Evolutionary conservation across 73 alveolate species (phyloP), one percentile per base, ranked within the genome.

Genomic region (Paramecium octaurelia): DNA sequence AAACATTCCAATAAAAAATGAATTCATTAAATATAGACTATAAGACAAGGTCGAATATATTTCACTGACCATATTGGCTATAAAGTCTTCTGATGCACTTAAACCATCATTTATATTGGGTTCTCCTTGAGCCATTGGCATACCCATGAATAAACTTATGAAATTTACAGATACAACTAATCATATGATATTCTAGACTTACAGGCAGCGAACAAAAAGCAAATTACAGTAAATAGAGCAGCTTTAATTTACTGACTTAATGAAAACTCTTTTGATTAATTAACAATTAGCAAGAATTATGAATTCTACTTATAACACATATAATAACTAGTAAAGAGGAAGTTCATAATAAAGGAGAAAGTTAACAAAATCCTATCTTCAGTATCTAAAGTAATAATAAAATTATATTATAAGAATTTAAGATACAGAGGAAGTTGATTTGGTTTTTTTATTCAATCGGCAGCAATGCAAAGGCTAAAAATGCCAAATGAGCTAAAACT

Each of bases 321-420:
- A 40, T 75, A 75, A 42, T 75, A 75, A 42, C 58, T 42, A 16
- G 88, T 75, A 40, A 35, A 75, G 7, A 75, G 24, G 40, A 75
- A 75, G n/a, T 75, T 75, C 88, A 75, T 75, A 20, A 75, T 18
- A 75, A 75, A 75, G 24, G 88, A 75, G 40, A 75, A 75, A 2
- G 88, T 75, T 29, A 75, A 75, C 38, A 75, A 60, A 38, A 75
- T 75, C 38, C 88, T 75, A 27, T 75, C 88, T 75, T 75, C 88
- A 75, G 88, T 75, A 42, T 75, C 88, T 75, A 75, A 8, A 35
- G 16, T 38, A 75, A 35, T 36, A 75, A 27, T 75, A 75, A 14
- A 27, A 27, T 34, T 23, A 42, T 18, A 6, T 4, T 29, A 35
- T 23, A 11, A 16, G 16, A 58, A 23, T 58, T 12, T 23, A 23